Base-by-base conservation (phyloP, 1,139 yeast genomes). In the Kodamaea suecica region DNA sequence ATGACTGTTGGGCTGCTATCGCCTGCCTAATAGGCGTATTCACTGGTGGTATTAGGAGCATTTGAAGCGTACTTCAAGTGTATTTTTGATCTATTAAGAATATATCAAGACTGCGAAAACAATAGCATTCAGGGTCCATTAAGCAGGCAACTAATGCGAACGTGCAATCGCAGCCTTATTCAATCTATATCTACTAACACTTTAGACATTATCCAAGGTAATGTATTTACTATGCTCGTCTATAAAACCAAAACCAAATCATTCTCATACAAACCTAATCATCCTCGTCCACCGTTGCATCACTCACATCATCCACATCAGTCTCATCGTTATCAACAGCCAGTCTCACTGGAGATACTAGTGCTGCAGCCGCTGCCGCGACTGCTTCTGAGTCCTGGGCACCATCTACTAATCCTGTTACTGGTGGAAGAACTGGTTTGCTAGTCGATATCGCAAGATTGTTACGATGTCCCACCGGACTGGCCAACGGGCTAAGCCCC, bases 381-480 rank as follows among this genome's bases (percentile, higher is more conserved):
- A 30, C 33, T 15, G 33, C 39, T 5, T 29, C 36, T 10, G 30
- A 30, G 15, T 34, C 32, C 15, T 29, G 32, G 14, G 34, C 41
- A 9, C 40, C 33, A 17, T 49, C 57, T 9, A 55, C 49, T 29
- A 61, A 39, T n/a, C 69, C 66, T 7, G 61, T 42, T 17, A 65
- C 54, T 9, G 67, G 66, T 3, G 70, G 73, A 23, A 66, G 48
- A 17, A 43, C 42, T 3, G 59, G 42, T 19, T 29, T 29, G 9
- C 9, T n/a, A 7, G 26, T 14, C 11, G 11, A 14, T 3, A 15
- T 27, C 14, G 16, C 17, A 8, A 6, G 29, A 11, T 27, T 15
- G 32, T 17, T 11, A 13, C 17, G 20, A 23, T 13, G 21, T 29
- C 33, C 31, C 40, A 33, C 46, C 38, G 37, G 62, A 17, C 34